Percentiles rank a stretch among this genome's conserved stretches.
phyloP scores from a whole-genome alignment of 2,329 filamentous ascomycete species.

The Fusarium tjaetaba region DNA sequence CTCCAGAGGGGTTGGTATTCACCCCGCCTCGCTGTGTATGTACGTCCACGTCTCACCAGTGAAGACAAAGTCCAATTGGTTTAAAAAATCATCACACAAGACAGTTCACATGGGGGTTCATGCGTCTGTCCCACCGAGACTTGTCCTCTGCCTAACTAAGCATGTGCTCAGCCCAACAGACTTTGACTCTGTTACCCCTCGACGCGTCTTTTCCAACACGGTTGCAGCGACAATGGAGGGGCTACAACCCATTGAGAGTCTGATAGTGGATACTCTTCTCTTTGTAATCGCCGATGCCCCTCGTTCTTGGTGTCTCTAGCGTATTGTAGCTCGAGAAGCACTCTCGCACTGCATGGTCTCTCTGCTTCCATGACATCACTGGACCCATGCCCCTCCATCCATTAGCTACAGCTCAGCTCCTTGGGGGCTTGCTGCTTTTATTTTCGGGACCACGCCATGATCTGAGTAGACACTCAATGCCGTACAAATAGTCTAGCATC shows the following conservation, averaged over 20 bases:
- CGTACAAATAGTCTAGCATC: slow-evolving; percentile 29
- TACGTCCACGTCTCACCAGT: not conserved
- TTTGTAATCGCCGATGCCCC: slow-evolving; percentile 31
- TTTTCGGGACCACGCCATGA: slow-evolving; percentile 17
- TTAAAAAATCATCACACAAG: not conserved
- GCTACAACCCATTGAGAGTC: not conserved
- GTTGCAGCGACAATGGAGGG: slow-evolving; percentile 5
- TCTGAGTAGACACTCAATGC: not conserved
- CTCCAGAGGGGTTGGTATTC: not conserved
- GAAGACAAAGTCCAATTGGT: slow-evolving; percentile 5
- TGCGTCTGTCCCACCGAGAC: slow-evolving; percentile 16
- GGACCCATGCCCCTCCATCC: slow-evolving; percentile 34
- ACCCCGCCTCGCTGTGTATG: slow-evolving; percentile 5
- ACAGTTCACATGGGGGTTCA: slow-evolving; percentile 22
- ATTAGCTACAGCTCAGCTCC: not conserved
- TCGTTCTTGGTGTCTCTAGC: not conserved
- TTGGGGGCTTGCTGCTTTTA: slow-evolving; percentile 17
- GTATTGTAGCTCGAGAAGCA: not conserved
- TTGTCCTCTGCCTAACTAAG: not conserved
- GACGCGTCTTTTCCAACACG: slow-evolving; percentile 26
- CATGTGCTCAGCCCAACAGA: slow-evolving; percentile 5
- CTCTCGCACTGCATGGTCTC: not conserved
- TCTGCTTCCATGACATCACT: slow-evolving; percentile 41
- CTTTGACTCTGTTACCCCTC: slow-evolving; percentile 8
- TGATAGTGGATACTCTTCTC: not conserved